Evolutionary conservation across 306 rosid species (phyloP).

Genomic region (Macrotyloma uniflorum): DNA sequence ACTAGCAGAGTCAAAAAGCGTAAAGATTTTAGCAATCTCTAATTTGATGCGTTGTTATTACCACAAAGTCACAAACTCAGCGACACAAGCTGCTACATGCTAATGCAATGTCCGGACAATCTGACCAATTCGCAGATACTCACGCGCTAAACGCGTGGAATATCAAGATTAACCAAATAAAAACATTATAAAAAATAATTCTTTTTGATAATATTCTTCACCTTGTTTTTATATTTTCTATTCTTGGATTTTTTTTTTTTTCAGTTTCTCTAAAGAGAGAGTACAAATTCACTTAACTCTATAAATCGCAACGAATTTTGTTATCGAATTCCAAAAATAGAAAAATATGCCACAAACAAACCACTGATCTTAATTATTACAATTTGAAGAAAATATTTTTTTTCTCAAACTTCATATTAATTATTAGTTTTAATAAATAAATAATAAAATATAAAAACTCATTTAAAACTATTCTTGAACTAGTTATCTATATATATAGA

Average conservation of each 20-base stretch:
- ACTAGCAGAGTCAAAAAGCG: constrained; percentile 38
- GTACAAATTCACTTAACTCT: background rate
- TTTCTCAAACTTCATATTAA: too few relatives aligned
- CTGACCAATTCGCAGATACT: constrained; percentile 44
- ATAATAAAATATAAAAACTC: too few relatives aligned
- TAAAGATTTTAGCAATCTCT: constrained; percentile 36
- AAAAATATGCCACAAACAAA: background rate
- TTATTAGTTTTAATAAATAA: too few relatives aligned
- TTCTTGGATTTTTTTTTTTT: too few relatives aligned
- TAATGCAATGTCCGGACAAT: constrained; percentile 32
- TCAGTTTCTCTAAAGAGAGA: too few relatives aligned
- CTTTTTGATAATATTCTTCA: too few relatives aligned
- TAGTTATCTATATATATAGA: too few relatives aligned
- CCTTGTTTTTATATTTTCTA: background rate
- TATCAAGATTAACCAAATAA: background rate
- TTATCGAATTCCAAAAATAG: background rate
- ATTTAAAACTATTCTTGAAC: too few relatives aligned
- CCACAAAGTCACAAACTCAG: constrained; percentile 28
- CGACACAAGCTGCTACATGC: constrained; percentile 31
- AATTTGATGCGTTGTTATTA: constrained; percentile 4
- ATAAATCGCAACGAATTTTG: background rate
- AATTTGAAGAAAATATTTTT: too few relatives aligned
- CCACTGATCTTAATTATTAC: background rate
- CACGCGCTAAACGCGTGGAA: constrained; percentile 43
- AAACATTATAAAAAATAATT: too few relatives aligned